These are phyloP conservation scores for Collybiopsis confluens DNA, from an alignment of 768 basidiomycete species.

Conservation along the genomic window DNA sequence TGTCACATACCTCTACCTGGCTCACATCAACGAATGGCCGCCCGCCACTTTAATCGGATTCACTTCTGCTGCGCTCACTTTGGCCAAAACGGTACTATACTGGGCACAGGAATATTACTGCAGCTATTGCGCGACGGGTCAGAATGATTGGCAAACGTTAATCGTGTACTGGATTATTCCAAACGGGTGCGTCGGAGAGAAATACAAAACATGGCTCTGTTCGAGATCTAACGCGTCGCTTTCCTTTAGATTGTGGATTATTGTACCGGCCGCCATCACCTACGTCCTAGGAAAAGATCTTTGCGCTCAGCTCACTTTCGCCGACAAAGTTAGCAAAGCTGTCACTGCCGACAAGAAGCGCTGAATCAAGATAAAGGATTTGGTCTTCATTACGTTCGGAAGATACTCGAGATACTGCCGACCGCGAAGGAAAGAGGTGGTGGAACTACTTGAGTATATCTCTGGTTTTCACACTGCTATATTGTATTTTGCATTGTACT, in stretches of 20 bases:
- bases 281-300: conserved; percentile 6
- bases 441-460: too few species aligned
- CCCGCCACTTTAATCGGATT: conserved; percentile 72
- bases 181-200: conserved; percentile 33
- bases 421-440: too few species aligned
- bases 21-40: conserved; percentile 57
- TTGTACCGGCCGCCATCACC: not conserved
- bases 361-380: too few species aligned
- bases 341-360: not conserved
- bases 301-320: not conserved
- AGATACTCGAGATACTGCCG: too few species aligned
- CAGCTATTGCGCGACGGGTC: conserved; percentile 57
- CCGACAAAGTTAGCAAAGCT: not conserved
- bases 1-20: conserved; percentile 70
- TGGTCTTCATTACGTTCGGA: too few species aligned
- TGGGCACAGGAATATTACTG: conserved; percentile 70
- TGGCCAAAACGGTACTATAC: conserved; percentile 76
- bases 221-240: not conserved
- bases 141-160: conserved; percentile 47
- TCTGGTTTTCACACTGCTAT: too few species aligned
- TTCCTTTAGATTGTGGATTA: conserved; percentile 1
- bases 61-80: conserved; percentile 62
- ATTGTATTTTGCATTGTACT: too few species aligned
- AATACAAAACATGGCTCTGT: too few species aligned
- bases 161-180: conserved; percentile 65